Evolutionary conservation across 306 rosid species (phyloP).

Genomic region (Cyamopsis tetragonoloba): DNA sequence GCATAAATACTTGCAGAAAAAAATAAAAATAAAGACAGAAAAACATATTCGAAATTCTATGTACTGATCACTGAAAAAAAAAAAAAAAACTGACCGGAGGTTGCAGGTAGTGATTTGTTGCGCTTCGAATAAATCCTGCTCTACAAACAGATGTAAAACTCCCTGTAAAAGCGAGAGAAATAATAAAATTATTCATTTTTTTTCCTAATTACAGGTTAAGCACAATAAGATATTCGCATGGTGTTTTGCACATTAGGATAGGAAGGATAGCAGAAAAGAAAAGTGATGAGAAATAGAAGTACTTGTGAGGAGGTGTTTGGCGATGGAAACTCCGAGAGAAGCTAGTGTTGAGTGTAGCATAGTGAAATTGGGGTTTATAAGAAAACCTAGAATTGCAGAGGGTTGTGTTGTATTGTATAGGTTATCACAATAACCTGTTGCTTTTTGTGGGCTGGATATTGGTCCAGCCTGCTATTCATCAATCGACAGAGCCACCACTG

Average conservation of each 20-base stretch:
- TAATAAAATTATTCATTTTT: not conserved
- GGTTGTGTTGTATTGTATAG: no score
- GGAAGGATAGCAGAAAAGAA: not conserved
- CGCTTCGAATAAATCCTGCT: constrained; percentile 11
- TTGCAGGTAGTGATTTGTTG: not conserved
- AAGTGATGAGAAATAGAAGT: no score
- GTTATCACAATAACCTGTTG: no score
- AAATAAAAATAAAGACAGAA: no score
- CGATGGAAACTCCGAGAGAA: constrained; percentile 30
- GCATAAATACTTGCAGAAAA: no score
- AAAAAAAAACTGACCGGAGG: constrained; percentile 21
- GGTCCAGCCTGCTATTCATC: no score
- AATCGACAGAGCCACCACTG: no score
- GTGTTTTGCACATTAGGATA: not conserved
- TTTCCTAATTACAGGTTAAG: not conserved
- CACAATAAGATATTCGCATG: not conserved
- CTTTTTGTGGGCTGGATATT: no score
- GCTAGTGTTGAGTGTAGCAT: constrained; percentile 28
- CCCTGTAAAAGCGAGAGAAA: constrained; percentile 33
- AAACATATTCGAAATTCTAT: no score
- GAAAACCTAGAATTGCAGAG: not conserved
- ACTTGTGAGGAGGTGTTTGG: constrained; percentile 25
- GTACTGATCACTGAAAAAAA: no score
- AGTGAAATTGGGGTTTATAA: not conserved
- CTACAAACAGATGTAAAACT: constrained; percentile 13